Percentiles rank a stretch among this genome's conserved stretches.
phyloP scores from a whole-genome alignment of 495 filamentous ascomycete genomes.

The Amniculicola lignicola region DNA sequence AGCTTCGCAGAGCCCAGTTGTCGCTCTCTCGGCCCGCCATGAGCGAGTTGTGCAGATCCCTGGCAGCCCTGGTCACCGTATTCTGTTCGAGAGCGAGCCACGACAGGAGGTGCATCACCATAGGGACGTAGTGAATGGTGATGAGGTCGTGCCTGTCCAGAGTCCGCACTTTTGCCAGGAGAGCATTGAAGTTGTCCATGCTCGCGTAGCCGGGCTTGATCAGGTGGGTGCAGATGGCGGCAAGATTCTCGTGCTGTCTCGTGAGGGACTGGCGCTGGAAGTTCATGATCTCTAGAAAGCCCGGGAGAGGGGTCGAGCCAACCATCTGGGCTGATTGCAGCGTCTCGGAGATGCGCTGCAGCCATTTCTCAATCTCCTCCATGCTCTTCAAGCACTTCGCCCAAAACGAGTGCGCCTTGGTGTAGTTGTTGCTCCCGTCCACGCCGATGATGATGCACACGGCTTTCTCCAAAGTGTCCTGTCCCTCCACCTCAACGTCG shows the following conservation, averaged over 20 bases:
- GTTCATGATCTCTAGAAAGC: constrained; percentile 66
- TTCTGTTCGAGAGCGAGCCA: constrained; percentile 16
- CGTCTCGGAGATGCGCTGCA: constrained; percentile 68
- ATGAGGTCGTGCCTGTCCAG: constrained; percentile 69
- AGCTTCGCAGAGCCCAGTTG: constrained; percentile 63
- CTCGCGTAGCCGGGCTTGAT: constrained; percentile 69
- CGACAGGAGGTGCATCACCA: constrained; percentile 46
- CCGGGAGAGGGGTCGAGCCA: constrained; percentile 54
- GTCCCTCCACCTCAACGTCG: constrained; percentile 42
- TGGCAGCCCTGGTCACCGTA: constrained; percentile 56
- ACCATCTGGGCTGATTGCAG: constrained; percentile 67
- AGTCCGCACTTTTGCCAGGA: constrained; percentile 62
- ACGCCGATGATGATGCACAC: constrained; percentile 23
- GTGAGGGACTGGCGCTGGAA: constrained; percentile 69
- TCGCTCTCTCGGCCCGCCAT: constrained; percentile 60
- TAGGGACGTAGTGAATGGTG: constrained; percentile 75
- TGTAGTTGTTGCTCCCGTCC: constrained; percentile 15
- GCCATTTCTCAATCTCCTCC: constrained; percentile 66
- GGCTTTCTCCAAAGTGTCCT: constrained; percentile 47
- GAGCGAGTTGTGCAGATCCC: constrained; percentile 64
- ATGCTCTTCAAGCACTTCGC: constrained; percentile 70
- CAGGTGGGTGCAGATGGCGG: constrained; percentile 68
- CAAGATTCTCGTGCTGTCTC: constrained; percentile 86
- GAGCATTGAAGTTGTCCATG: constrained; percentile 65
- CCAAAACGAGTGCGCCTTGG: constrained; percentile 48